phyloP scores from a whole-genome alignment of 2,329 filamentous ascomycete genomes.

The Pyrenochaeta sp. region DNA sequence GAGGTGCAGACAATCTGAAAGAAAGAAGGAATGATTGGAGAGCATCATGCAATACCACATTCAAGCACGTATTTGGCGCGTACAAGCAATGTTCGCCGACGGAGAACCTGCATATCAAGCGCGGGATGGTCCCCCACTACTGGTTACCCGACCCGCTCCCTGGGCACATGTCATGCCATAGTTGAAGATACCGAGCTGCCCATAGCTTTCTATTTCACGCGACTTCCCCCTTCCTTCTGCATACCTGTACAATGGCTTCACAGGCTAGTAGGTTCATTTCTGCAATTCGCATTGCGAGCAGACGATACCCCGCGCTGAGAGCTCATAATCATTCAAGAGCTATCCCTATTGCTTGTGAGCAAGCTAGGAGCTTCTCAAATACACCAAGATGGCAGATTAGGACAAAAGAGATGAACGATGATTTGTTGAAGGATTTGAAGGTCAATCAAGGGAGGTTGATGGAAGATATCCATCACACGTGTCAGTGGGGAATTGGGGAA shows the following conservation, averaged over 20 bases:
- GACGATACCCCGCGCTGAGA: slow-evolving; percentile 30
- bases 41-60: background rate
- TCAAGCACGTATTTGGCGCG: background rate
- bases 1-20: too few relatives aligned
- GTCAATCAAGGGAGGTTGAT: slow-evolving; percentile 69
- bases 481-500: slow-evolving; percentile 71
- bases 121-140: slow-evolving; percentile 20
- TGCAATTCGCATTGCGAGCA: slow-evolving; percentile 29
- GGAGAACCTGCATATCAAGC: slow-evolving; percentile 17
- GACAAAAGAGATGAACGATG: slow-evolving; percentile 60
- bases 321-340: slow-evolving; percentile 6
- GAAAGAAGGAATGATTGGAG: background rate
- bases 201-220: slow-evolving; percentile 13
- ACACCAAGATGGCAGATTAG: slow-evolving; percentile 48
- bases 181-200: slow-evolving; percentile 22
- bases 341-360: slow-evolving; percentile 4
- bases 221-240: slow-evolving; percentile 4
- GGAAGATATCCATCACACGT: slow-evolving; percentile 70
- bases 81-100: slow-evolving; percentile 11
- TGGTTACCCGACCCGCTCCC: slow-evolving; percentile 34
- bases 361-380: slow-evolving; percentile 38
- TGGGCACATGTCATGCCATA: slow-evolving; percentile 26
- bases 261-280: slow-evolving; percentile 13
- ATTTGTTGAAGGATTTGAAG: slow-evolving; percentile 62
- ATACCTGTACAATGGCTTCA: slow-evolving; percentile 23